These are phyloP conservation scores for Chrysoporthe puriensis DNA, from an alignment of 2,329 filamentous ascomycete species.

Conservation along the genomic window DNA sequence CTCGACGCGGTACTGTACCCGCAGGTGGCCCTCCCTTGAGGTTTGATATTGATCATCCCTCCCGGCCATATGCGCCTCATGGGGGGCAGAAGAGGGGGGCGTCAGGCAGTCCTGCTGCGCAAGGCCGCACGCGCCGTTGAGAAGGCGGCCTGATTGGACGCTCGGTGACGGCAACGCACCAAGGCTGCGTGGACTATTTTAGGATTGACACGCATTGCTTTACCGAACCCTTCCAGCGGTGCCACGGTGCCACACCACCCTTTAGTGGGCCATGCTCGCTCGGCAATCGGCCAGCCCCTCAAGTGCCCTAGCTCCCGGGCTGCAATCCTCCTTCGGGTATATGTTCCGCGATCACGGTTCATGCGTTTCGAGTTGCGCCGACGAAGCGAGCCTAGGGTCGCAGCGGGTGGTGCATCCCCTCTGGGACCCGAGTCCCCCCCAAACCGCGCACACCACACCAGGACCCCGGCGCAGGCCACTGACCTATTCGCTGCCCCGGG, in stretches of 20 bases:
- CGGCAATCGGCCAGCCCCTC: slow-evolving; percentile 28
- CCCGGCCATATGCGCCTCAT: not conserved
- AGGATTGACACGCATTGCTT: slow-evolving; percentile 21
- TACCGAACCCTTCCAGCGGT: slow-evolving; percentile 15
- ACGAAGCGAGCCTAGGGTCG: slow-evolving; percentile 20
- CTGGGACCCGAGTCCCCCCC: not conserved
- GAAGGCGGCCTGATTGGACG: slow-evolving; percentile 2
- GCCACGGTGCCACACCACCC: slow-evolving; percentile 14
- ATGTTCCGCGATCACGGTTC: slow-evolving; percentile 26
- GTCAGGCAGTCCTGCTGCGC: not conserved
- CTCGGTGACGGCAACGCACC: not conserved
- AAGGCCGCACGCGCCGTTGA: not conserved
- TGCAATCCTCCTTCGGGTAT: slow-evolving; percentile 23
- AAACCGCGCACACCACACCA: not conserved
- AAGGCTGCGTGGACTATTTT: slow-evolving; percentile 5
- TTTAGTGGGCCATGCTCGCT: slow-evolving; percentile 12
- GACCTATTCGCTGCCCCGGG: not conserved
- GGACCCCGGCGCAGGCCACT: not conserved
- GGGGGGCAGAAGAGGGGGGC: not conserved
- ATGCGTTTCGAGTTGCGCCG: slow-evolving; percentile 27
- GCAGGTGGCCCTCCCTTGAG: not conserved
- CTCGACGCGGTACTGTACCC: not conserved
- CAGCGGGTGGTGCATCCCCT: slow-evolving; percentile 10
- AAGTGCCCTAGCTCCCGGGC: slow-evolving; percentile 19
- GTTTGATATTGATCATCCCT: not conserved